Conservation (phyloP, 768 basidiomycete species). For the Mycena polygramma region DNA sequence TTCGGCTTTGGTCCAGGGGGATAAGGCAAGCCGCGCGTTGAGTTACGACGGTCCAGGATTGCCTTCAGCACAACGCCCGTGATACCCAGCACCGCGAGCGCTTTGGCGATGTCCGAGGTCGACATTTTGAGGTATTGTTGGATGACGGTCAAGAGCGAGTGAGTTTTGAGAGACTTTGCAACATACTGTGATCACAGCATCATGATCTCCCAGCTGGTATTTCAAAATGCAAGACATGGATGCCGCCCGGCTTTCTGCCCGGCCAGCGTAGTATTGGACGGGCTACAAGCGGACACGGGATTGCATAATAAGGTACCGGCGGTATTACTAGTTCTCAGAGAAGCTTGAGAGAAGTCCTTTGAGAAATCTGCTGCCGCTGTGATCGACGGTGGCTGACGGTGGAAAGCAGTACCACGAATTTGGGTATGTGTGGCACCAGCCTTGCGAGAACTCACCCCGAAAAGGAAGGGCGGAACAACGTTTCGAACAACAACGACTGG, state of each 20-base stretch:
- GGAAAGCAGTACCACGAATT: background rate
- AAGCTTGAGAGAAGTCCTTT: too few species aligned
- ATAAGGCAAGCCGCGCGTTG: conserved; percentile 36
- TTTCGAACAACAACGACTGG: conserved; percentile 1
- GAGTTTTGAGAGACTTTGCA: too few species aligned
- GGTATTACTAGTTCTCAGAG: too few species aligned
- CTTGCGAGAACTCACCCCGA: background rate
- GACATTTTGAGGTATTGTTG: conserved; percentile 19
- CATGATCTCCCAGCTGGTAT: background rate
- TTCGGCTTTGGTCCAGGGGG: conserved; percentile 45
- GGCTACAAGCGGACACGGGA: too few species aligned
- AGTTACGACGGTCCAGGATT: conserved; percentile 18
- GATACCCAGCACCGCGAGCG: conserved; percentile 17
- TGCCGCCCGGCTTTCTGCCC: too few species aligned
- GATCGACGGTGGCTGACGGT: background rate
- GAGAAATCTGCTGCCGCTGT: background rate
- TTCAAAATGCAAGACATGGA: background rate
- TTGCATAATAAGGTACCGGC: too few species aligned
- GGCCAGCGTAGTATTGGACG: too few species aligned
- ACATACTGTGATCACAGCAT: background rate
- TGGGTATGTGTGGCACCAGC: background rate
- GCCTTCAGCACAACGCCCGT: conserved; percentile 28
- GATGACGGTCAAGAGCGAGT: too few species aligned
- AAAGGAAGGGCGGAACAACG: conserved; percentile 7
- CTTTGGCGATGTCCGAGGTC: conserved; percentile 19